A percentile compares a stretch with the other conserved stretches of the same genome.
Evolutionary conservation across 345 rosid species (phyloP).

Genomic region (Eucalyptus virginea): DNA sequence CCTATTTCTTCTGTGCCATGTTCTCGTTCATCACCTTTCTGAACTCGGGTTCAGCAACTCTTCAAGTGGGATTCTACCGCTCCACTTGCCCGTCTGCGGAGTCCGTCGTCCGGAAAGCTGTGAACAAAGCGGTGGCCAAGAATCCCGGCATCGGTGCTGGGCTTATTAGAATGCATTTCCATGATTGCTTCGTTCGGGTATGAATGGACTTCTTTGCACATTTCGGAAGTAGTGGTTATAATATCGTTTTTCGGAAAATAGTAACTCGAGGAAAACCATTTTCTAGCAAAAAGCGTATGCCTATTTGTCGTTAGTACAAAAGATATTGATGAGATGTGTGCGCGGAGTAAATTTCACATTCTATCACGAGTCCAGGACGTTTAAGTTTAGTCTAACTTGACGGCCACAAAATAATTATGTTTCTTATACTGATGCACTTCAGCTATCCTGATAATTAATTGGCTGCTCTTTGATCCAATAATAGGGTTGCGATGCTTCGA

Average conservation of each 20-base stretch:
- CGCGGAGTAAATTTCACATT: neutral
- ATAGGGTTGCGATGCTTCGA: constrained; percentile 7
- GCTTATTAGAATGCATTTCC: constrained; percentile 9
- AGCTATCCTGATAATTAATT: neutral
- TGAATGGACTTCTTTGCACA: fast-evolving
- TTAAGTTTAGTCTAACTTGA: neutral
- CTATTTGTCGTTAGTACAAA: neutral
- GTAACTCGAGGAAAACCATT: fast-evolving
- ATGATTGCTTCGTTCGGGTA: constrained; percentile 5
- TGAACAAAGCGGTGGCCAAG: neutral
- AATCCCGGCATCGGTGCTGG: neutral
- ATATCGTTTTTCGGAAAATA: too few relatives aligned
- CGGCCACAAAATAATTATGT: neutral
- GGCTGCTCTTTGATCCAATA: neutral
- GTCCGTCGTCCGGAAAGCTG: neutral
- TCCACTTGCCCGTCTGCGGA: constrained; percentile 2
- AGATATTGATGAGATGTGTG: neutral
- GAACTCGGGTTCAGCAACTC: neutral
- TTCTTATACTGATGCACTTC: neutral
- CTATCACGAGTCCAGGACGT: neutral
- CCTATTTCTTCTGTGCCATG: too few relatives aligned
- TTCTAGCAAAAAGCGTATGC: neutral
- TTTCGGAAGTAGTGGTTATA: neutral
- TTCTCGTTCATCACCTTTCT: neutral
- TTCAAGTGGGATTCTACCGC: constrained; percentile 1